Base-by-base conservation (phyloP, 495 filamentous ascomycete genomes). In the Gamarada debralockiae region DNA sequence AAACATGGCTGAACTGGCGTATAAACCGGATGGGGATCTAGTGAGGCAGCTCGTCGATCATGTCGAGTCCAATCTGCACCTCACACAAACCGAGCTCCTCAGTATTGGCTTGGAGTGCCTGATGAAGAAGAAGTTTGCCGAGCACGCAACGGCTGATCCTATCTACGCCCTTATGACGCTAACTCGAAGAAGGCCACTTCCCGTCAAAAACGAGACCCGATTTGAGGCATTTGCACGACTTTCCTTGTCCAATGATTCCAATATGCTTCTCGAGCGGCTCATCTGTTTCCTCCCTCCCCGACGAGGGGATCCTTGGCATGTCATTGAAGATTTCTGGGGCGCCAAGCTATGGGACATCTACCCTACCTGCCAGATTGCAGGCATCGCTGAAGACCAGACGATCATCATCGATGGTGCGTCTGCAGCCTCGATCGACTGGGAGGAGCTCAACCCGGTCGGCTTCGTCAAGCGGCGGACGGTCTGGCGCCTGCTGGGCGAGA, bases 101-200 rank as follows among this genome's bases (percentile, higher is more conserved):
- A 47, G 27, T 0, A 53, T 61, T 0, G 64, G 59, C 21, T 24
- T 66, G 15, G 31, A 55, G 31, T 52, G 52, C 27, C 33, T 65
- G 15, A 3, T 5, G 5, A 14, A 15, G 37, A 39, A 20, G 4
- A 39, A n/a, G n/a, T 15, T 6, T 39, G n/a, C 37, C 6, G 18
- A 39, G 6, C n/a, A n/a, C n/a, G 4, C 37, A 20, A 39, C 5
- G 73, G 69, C 2, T 5, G 75, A 78, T 45, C 59, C 63, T 13
- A 51, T 65, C n/a, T 78, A 77, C 53, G 72, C 69, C 4, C 55
- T 78, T 8, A 75, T 73, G 70, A 70, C 72, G 3, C 65, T 77
- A n/a, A 60, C 73, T 2, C 62, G 68, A 13, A 51, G 61, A 13
- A 56, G 73, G 9, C 74, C 70, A 0, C 31, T 49, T 18, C 56